Evolutionary conservation across 305 asterid species (phyloP), one percentile per base, ranked within the genome.

Genomic region (Nicotiana rustica): DNA sequence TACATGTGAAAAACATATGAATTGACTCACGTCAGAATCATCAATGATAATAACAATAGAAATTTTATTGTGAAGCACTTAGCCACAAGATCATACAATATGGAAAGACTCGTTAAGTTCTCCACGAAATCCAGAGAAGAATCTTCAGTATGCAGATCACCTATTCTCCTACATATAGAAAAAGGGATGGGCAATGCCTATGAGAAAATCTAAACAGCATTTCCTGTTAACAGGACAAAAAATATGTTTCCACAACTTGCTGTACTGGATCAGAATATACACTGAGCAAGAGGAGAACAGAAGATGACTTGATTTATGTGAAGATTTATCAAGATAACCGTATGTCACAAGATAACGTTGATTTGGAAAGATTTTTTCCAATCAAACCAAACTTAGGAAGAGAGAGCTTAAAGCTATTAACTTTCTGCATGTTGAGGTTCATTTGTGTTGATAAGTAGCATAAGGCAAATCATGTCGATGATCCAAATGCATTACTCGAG

Each of bases 21-120:
- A 35, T 10, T 80, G 81, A 60, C 75, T 80, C 31, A 35, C 67
- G 35, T 55, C 36, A 14, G 33, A 71, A 70, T 6, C 18, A 5
- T 60, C 66, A 60, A 60, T 18, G 31, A 60, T 59, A 59, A 59
- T 59, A 15, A 41, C 33, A 38, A 71, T 29, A 10, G 8, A 47
- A 73, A 3, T 31, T 15, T 18, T 57, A 47, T 49, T n/a, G 21
- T 47, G 61, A 73, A 73, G 62, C 79, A 18, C 66, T 19, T 4
- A 18, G 29, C 2, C 10, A 3, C 65, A 59, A 81, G 29, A 64
- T 38, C 91, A 67, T 87, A 92, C 97, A 91, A 79, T 85, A 89
- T 91, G 85, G 93, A 91, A 56, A 92, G 90, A 76, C 92, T 91
- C 60, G 89, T 82, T 82, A 91, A 76, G 83, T 88, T 90, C 69